Conservation (phyloP, 768 basidiomycete species). For the Cystobasidium tubakii region DNA sequence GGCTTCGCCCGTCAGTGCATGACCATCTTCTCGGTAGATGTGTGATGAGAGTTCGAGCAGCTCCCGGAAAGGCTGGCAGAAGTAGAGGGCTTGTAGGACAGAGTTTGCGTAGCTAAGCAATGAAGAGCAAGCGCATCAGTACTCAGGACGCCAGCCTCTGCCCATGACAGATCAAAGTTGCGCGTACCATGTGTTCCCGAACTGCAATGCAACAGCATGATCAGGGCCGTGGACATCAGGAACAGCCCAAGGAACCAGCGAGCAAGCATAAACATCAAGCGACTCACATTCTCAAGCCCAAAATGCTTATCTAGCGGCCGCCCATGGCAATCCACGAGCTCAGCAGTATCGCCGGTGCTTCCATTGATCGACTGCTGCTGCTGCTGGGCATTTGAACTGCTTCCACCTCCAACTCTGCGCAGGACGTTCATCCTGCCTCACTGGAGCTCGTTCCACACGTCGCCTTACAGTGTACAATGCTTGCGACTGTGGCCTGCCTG, state of each 20-base stretch:
- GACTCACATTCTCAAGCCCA: slow-evolving; percentile 31
- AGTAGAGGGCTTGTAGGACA: slow-evolving; percentile 94
- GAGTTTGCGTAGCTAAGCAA: slow-evolving; percentile 79
- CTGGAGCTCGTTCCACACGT: too few species aligned
- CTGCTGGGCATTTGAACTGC: slow-evolving; percentile 24
- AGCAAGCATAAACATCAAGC: neutral
- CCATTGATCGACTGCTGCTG: slow-evolving; percentile 13
- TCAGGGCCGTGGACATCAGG: neutral
- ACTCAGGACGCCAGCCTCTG: neutral
- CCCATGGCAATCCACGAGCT: neutral
- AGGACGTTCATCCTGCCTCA: slow-evolving; percentile 32
- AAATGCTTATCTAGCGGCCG: slow-evolving; percentile 26
- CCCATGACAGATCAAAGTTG: too few species aligned
- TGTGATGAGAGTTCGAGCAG: slow-evolving; percentile 57
- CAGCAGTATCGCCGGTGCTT: neutral
- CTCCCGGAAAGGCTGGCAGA: slow-evolving; percentile 85
- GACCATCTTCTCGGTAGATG: neutral
- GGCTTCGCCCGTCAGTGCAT: neutral
- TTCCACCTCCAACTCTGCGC: slow-evolving; percentile 14
- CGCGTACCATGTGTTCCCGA: slow-evolving; percentile 35
- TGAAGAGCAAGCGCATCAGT: neutral
- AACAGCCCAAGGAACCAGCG: neutral
- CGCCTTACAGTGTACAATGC: too few species aligned
- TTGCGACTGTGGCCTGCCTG: too few species aligned
- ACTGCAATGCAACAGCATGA: slow-evolving; percentile 5